A percentile compares a stretch with the other conserved stretches of the same genome.
phyloP scores from a whole-genome alignment of 2,329 filamentous ascomycete species.

The Aspergillus pseudoglaucus region DNA sequence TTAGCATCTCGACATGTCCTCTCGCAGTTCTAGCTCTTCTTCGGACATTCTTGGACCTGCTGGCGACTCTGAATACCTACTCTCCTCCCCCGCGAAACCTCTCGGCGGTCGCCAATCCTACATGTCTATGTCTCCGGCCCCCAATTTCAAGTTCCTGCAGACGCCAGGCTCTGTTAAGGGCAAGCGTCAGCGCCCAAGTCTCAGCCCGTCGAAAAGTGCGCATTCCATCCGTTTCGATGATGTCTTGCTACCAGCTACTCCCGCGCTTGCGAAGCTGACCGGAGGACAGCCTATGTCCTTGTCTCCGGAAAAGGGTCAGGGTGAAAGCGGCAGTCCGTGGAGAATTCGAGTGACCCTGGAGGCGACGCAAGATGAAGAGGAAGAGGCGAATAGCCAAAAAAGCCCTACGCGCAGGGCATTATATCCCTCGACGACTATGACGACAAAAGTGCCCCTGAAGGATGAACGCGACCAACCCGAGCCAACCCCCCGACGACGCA shows the following conservation, averaged over 20 bases:
- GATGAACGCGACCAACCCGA: slow-evolving; percentile 25
- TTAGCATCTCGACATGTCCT: slow-evolving; percentile 21
- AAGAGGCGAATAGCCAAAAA: slow-evolving; percentile 14
- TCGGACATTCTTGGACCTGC: slow-evolving; percentile 38
- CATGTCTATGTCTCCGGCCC: slow-evolving; percentile 26
- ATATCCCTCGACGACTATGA: slow-evolving; percentile 25
- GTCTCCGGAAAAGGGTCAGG: slow-evolving; percentile 34
- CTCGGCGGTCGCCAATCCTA: slow-evolving; percentile 33
- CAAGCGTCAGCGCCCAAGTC: slow-evolving; percentile 28
- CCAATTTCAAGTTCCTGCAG: slow-evolving; percentile 23
- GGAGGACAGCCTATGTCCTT: slow-evolving; percentile 20
- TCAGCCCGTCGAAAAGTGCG: slow-evolving; percentile 30
- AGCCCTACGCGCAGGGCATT: slow-evolving; percentile 27
- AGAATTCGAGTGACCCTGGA: slow-evolving; percentile 44
- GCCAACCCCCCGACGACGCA: slow-evolving; percentile 34
- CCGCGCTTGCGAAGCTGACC: slow-evolving; percentile 23
- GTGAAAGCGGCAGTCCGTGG: slow-evolving; percentile 42
- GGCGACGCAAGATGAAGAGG: slow-evolving; percentile 39
- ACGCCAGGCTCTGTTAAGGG: slow-evolving; percentile 23
- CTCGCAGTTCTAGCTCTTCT: slow-evolving; percentile 34
- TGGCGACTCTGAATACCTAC: slow-evolving; percentile 36
- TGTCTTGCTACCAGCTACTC: slow-evolving; percentile 36
- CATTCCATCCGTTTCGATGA: slow-evolving; percentile 38
- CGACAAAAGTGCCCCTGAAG: slow-evolving; percentile 38
- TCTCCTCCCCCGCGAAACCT: slow-evolving; percentile 36